Conservation (phyloP, 192 early-diverging fungal species). For the Kappamyces sp. region DNA sequence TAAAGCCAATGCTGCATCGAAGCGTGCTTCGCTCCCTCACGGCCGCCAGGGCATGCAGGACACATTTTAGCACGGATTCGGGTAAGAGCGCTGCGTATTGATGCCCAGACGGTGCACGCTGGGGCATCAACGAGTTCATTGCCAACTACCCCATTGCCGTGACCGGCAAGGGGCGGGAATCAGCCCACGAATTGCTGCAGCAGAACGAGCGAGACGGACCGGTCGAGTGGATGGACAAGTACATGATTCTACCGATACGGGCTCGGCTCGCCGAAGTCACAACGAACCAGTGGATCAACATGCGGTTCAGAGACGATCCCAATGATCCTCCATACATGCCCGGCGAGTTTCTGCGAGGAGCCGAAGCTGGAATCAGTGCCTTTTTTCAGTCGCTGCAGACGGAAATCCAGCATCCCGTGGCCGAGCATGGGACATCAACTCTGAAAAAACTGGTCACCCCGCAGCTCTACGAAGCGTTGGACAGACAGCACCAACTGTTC, state of each 20-base stretch:
- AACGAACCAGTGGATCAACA: conserved; percentile 11
- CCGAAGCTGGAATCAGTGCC: conserved; percentile 1
- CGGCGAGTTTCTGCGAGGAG: conserved; percentile 9
- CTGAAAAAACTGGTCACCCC: neutral
- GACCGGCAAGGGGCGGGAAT: neutral
- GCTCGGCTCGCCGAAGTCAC: conserved; percentile 1
- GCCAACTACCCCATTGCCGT: conserved; percentile 4
- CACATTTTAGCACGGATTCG: neutral
- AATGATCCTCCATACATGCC: conserved; percentile 9
- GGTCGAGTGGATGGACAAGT: conserved; percentile 6
- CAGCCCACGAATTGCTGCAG: conserved; percentile 6
- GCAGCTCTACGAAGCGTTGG: neutral
- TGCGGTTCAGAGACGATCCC: conserved; percentile 1
- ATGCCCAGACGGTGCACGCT: neutral
- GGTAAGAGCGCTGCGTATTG: neutral
- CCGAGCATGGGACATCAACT: neutral
- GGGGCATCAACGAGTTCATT: conserved; percentile 8
- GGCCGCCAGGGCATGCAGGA: too few species aligned
- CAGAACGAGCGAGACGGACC: neutral
- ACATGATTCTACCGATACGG: conserved; percentile 1
- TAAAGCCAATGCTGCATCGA: too few species aligned
- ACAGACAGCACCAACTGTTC: neutral
- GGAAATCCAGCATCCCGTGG: conserved; percentile 2
- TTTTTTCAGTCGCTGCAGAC: conserved; percentile 6
- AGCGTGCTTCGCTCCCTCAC: too few species aligned